Evolutionary conservation across 192 early-diverging fungal genomes (phyloP), one percentile per base, ranked within the genome.

Genomic region (Polychytrium aggregatum): DNA sequence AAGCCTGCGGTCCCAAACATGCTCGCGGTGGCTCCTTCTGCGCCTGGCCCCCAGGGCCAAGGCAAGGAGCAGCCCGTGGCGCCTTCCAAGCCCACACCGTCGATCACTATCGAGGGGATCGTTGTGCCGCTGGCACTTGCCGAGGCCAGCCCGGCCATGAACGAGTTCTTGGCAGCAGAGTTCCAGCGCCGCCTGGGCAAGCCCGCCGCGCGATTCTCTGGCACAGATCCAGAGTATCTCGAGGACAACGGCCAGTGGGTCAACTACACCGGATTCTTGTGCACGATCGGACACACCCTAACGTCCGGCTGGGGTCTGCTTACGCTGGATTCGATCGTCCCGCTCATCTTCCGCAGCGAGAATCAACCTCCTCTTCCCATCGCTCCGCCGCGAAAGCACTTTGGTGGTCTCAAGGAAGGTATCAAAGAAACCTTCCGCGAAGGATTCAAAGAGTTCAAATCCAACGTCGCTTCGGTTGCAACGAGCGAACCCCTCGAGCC

Each of bases 261-360:
- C 43, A 85, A 88, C 47, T 86, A 85, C 56, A 85, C 84, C 5
- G 84, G 86, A 1, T 91, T 88, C 53, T 65, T 88, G 20, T 83
- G 82, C 34, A 81, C 87, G n/a, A n/a, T n/a, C n/a, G n/a, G n/a
- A n/a, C n/a, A n/a, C n/a, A n/a, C n/a, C n/a, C n/a, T n/a, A n/a
- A n/a, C n/a, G n/a, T 14, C 53, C 87, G 14, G 87, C 83, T 36
- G 87, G 85, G 1, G 71, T 74, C n/a, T 86, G 82, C 39, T 53
- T 82, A 29, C 29, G 55, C n/a, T n/a, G n/a, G n/a, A n/a, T n/a
- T n/a, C n/a, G n/a, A n/a, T n/a, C n/a, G n/a, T n/a, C n/a, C n/a
- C n/a, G n/a, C n/a, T n/a, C n/a, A n/a, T n/a, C n/a, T n/a, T n/a
- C n/a, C n/a, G n/a, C n/a, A n/a, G n/a, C n/a, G n/a, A n/a, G n/a